Evolutionary conservation across 352 stramenopile species (phyloP), one percentile per base, ranked within the genome.

Genomic region (Phytophthora cactorum): DNA sequence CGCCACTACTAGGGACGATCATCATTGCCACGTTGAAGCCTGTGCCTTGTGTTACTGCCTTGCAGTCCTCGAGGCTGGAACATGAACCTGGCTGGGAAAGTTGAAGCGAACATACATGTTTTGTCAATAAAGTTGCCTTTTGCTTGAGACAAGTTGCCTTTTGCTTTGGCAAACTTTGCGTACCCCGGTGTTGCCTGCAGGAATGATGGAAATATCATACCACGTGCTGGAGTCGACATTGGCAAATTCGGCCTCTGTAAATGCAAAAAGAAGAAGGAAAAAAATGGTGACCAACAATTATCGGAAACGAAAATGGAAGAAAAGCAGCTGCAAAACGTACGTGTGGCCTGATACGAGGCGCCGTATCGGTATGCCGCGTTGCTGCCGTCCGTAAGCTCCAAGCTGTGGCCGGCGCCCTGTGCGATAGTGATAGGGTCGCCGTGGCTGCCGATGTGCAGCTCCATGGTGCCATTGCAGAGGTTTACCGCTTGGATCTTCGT

Each of bases 121-220:
- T 31, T 49, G 38, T 63, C 52, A 58, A 39, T 47, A 10, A 34
- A 47, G 49, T 62, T 66, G 31, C 22, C 43, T 44, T 66, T 69
- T 31, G 11, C 10, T 50, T 55, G 17, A 22, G 17, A 22, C 17
- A 22, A 22, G 17, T 7, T 17, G 38, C 28, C 11, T 31, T 41
- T 14, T 47, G 44, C n/a, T 44, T 39, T 36, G 32, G 22, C 36
- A 32, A 22, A 22, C 22, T 38, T 66, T 54, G 22, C 8, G 47
- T 75, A 86, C 77, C 17, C 65, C 61, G 9, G 59, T 64, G 36
- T 45, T 69, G 10, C 83, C 81, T 0, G 83, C 77, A 8, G 86
- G 86, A 58, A 93, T 91, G 60, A 90, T 93, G 47, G 76, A 89
- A 69, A 93, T 93, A 46, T 92, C 86, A 62, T 74, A 91, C 83